These are phyloP conservation scores for Dentipellis fragilis DNA, from an alignment of 768 basidiomycete genomes.

Conservation along the genomic window DNA sequence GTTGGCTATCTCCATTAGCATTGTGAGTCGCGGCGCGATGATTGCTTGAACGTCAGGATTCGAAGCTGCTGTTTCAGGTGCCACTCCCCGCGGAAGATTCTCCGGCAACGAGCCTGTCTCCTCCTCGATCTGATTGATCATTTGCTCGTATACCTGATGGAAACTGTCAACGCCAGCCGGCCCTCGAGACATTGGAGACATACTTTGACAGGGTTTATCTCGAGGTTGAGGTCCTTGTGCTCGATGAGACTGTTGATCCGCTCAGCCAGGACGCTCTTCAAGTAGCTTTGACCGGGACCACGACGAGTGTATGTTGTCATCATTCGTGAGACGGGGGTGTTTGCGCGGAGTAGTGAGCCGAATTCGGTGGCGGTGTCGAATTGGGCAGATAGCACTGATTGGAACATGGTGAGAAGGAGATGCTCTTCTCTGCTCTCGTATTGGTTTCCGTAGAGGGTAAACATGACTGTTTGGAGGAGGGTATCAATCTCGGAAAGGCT, in stretches of 20 bases:
- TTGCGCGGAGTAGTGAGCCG: constrained; percentile 95
- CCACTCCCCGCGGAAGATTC: constrained; percentile 85
- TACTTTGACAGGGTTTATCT: constrained; percentile 98
- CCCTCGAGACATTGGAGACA: constrained; percentile 2
- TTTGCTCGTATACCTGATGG: constrained; percentile 91
- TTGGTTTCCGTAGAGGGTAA: constrained; percentile 98
- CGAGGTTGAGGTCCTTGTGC: constrained; percentile 97
- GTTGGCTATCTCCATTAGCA: constrained; percentile 99
- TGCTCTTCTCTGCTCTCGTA: constrained; percentile 98
- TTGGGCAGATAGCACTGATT: constrained; percentile 95
- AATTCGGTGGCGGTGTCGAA: constrained; percentile 99
- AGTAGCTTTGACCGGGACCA: constrained; percentile 96
- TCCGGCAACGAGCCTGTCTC: constrained; percentile 88
- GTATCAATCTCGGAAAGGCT: constrained; percentile 96
- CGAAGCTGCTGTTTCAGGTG: constrained; percentile 89
- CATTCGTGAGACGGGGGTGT: constrained; percentile 99
- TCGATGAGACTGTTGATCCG: constrained; percentile 98
- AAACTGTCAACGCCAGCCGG: background rate
- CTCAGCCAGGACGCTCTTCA: constrained; percentile 95
- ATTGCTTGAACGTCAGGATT: constrained; percentile 96
- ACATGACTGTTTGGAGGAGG: constrained; percentile 99
- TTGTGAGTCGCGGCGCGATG: constrained; percentile 91
- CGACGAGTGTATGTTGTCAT: constrained; percentile 99
- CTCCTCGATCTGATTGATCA: constrained; percentile 98
- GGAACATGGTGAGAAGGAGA: constrained; percentile 97